Conservation (phyloP, 1,284 basidiomycete genomes). For the Puccinia triticina region DNA sequence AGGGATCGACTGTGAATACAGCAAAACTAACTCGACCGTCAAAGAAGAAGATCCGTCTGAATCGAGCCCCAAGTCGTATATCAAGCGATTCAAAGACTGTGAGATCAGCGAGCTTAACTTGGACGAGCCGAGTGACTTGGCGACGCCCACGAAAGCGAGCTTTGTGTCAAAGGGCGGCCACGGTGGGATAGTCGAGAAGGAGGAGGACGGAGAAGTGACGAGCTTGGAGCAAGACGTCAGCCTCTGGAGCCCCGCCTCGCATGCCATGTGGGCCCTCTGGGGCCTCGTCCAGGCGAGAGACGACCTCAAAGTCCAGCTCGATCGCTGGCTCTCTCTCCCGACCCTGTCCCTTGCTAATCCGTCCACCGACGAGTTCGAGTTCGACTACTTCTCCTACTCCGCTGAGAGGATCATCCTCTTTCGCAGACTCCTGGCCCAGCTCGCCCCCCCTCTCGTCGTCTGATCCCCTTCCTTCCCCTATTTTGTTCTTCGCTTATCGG, state of each 20-base stretch:
- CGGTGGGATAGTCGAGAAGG: neutral
- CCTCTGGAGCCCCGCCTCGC: slow-evolving; percentile 82
- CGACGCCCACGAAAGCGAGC: neutral
- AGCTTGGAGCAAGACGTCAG: slow-evolving; percentile 74
- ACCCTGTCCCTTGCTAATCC: slow-evolving; percentile 58
- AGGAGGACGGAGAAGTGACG: slow-evolving; percentile 51
- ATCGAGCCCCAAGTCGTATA: neutral
- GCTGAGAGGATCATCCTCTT: slow-evolving; percentile 66
- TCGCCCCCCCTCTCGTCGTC: neutral
- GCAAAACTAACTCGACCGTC: neutral
- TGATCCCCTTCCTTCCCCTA: slow-evolving; percentile 3
- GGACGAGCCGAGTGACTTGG: neutral
- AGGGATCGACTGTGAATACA: slow-evolving; percentile 53
- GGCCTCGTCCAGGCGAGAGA: slow-evolving; percentile 85
- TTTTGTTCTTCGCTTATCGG: neutral
- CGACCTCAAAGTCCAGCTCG: slow-evolving; percentile 64
- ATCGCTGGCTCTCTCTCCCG: neutral
- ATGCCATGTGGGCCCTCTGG: slow-evolving; percentile 90
- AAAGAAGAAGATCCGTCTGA: neutral
- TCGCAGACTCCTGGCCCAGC: slow-evolving; percentile 42
- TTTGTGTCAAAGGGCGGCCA: neutral
- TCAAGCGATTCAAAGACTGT: slow-evolving; percentile 17
- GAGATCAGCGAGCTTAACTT: slow-evolving; percentile 28
- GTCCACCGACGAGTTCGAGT: slow-evolving; percentile 68
- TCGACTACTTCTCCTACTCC: slow-evolving; percentile 77